Conservation (phyloP, 78 protist species). For the Ministeria vibrans region DNA sequence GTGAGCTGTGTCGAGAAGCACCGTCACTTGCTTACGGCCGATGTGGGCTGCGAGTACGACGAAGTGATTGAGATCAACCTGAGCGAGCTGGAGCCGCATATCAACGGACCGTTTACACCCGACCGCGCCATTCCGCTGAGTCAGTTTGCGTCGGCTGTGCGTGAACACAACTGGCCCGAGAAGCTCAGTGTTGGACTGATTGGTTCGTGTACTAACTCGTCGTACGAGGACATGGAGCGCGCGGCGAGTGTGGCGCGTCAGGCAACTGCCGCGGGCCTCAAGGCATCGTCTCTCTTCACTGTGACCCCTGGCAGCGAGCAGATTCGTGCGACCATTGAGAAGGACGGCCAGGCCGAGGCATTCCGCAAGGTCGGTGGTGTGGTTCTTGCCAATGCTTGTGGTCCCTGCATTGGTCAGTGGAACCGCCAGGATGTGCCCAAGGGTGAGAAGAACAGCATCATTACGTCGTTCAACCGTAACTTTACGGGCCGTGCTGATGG, state of each 20-base stretch:
- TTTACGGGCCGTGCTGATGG: conserved; percentile 85
- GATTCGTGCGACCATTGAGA: conserved; percentile 79
- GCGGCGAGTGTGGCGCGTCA: conserved; percentile 56
- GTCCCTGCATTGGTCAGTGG: conserved; percentile 95
- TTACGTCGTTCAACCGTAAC: conserved; percentile 94
- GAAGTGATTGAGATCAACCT: conserved; percentile 80
- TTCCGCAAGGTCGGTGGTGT: conserved; percentile 75
- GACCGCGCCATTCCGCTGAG: conserved; percentile 74
- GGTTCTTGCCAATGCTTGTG: conserved; percentile 93
- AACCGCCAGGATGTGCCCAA: conserved; percentile 72
- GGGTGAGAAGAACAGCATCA: conserved; percentile 79
- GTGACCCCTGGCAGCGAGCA: conserved; percentile 95
- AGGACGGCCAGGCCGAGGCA: conserved; percentile 74
- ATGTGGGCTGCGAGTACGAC: conserved; percentile 68
- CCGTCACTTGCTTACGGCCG: conserved; percentile 52
- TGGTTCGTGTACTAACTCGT: conserved; percentile 91
- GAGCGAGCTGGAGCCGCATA: conserved; percentile 73
- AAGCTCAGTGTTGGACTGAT: conserved; percentile 82
- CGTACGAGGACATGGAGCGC: conserved; percentile 91
- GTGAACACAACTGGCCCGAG: conserved; percentile 79
- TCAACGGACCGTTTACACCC: conserved; percentile 97
- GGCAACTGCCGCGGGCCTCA: conserved; percentile 65
- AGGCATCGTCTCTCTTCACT: conserved; percentile 66
- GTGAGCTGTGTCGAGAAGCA: conserved; percentile 36
- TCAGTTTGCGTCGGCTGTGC: conserved; percentile 44